Base-by-base conservation (phyloP, 208 protist genomes). In the Eutreptiella sp. region DNA sequence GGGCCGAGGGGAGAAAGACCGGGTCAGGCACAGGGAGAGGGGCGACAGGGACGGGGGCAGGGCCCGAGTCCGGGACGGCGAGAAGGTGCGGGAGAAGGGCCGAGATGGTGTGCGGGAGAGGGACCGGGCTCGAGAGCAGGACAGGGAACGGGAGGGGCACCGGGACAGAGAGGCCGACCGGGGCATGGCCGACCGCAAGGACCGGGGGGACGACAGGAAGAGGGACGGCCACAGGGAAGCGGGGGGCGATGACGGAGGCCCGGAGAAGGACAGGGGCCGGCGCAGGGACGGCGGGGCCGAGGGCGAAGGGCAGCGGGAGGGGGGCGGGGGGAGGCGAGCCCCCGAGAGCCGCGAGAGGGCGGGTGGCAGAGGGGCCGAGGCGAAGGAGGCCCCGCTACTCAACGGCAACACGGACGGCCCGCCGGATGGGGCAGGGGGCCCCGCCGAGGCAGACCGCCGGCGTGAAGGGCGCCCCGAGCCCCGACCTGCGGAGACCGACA, bases 191-290 rank as follows among this genome's bases (percentile, higher is more conserved):
- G 35, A 38, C 4, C 45, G 38, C 39, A 38, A 48, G 39, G 11
- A 27, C 26, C 28, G 35, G 11, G 48, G 45, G 54, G 35, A 31
- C 35, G 39, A 62, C 14, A 62, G 48, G 54, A 62, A 50, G 5
- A 29, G 41, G 11, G 41, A 62, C 9, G n/a, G 26, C 9, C 38
- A 62, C 16, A 36, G n/a, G 28, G 27, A 14, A 54, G 24, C 26
- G 28, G 14, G 38, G 28, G 7, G 47, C 19, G 36, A 60, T n/a
- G 36, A n/a, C 11, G 36, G n/a, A 39, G 36, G n/a, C 14, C 14
- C 11, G 36, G n/a, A 39, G 36, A n/a, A 39, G 36, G n/a, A 39
- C n/a, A n/a, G n/a, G n/a, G n/a, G n/a, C n/a, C n/a, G n/a, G n/a
- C n/a, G n/a, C n/a, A n/a, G n/a, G n/a, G n/a, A n/a, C n/a, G n/a